Conservation (phyloP, 75 land plant species). For the Cryptomeria japonica region DNA sequence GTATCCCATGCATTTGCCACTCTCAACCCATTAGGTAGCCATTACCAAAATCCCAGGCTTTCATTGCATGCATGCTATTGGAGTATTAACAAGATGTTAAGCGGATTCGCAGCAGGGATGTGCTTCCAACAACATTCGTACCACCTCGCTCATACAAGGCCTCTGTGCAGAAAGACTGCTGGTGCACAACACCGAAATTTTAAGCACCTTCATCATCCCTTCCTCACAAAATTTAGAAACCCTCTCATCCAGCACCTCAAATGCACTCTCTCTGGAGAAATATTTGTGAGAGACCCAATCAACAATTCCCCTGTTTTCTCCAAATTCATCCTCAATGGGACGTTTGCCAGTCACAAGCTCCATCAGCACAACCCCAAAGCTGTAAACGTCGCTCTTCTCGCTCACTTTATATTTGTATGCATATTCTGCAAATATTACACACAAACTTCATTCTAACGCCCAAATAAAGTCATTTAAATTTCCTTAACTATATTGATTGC, state of each 20-base stretch:
- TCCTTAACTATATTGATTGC: background rate
- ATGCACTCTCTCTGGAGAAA: background rate
- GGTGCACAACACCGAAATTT: constrained; percentile 56
- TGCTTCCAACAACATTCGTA: constrained; percentile 13
- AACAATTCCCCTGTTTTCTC: constrained; percentile 64
- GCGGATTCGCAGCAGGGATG: constrained; percentile 16
- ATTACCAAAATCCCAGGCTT: too few species aligned
- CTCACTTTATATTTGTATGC: constrained; percentile 60
- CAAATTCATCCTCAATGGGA: constrained; percentile 60
- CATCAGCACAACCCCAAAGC: constrained; percentile 64
- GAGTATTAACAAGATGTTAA: too few species aligned
- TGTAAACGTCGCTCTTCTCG: constrained; percentile 81
- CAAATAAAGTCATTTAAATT: background rate
- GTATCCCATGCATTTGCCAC: too few species aligned
- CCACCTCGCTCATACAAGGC: constrained; percentile 67
- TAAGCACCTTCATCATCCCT: constrained; percentile 51
- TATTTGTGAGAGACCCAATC: constrained; percentile 42
- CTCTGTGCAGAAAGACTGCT: constrained; percentile 33
- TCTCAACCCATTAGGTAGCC: too few species aligned
- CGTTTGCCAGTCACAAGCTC: constrained; percentile 28
- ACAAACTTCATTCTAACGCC: too few species aligned
- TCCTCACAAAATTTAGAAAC: constrained; percentile 29
- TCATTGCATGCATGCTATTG: too few species aligned
- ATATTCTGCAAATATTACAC: constrained; percentile 43
- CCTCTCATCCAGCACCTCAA: constrained; percentile 27